A percentile compares a stretch with the other conserved stretches of the same genome.
Conservation (phyloP, 2,329 filamentous ascomycete species). For the Mycosphaerella arachidis region DNA sequence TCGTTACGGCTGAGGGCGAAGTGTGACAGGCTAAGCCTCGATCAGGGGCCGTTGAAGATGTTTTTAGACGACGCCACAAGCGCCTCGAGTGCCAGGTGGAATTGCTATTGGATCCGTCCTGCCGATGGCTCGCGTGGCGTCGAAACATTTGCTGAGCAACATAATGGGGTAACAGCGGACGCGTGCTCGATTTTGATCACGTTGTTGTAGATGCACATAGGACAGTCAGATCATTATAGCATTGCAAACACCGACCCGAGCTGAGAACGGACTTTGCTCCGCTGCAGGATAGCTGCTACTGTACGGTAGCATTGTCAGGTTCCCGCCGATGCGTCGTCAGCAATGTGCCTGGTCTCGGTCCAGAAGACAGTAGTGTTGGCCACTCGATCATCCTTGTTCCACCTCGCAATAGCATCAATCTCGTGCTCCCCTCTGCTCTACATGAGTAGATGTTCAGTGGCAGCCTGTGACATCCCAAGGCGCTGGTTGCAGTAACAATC, state of each 20-base stretch:
- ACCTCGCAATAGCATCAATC: too few species aligned
- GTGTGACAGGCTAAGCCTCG: conserved; percentile 6
- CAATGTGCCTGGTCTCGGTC: neutral
- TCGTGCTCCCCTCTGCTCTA: too few species aligned
- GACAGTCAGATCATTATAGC: neutral
- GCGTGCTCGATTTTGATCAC: neutral
- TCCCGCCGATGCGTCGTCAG: neutral
- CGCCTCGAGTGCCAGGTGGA: conserved; percentile 3
- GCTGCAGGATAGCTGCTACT: neutral
- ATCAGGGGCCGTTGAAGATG: conserved; percentile 11
- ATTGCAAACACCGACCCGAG: neutral
- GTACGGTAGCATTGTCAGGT: neutral
- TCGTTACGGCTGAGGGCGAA: neutral
- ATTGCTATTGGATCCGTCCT: neutral
- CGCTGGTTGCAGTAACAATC: too few species aligned
- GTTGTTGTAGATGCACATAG: neutral
- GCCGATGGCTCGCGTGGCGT: neutral
- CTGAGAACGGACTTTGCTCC: neutral
- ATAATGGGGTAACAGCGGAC: neutral
- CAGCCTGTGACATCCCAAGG: too few species aligned
- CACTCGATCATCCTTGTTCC: too few species aligned
- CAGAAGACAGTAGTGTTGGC: neutral
- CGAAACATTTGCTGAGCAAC: neutral
- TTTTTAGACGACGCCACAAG: conserved; percentile 10
- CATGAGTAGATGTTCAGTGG: too few species aligned